Percentiles rank a stretch among this genome's conserved stretches.
phyloP scores from a whole-genome alignment of 2,329 filamentous ascomycete species.

The Botryotinia globosa region DNA sequence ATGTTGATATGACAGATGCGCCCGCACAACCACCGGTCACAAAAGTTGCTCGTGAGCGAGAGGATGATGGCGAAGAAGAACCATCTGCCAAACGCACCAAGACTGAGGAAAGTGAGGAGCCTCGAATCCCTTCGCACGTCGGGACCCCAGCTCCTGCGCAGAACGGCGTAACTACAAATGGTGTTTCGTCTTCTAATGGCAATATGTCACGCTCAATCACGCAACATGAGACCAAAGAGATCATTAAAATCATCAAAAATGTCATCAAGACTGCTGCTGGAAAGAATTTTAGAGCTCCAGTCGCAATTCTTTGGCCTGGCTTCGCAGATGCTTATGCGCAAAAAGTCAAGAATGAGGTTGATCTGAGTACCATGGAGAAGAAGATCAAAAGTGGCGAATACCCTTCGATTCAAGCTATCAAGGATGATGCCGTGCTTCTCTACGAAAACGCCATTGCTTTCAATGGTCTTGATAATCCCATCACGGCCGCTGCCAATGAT shows the following conservation, averaged over 20 bases:
- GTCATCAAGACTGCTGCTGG: slow-evolving; percentile 87
- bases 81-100: slow-evolving; percentile 79
- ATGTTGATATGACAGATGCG: slow-evolving; percentile 39
- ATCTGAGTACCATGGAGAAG: slow-evolving; percentile 77
- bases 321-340: slow-evolving; percentile 72
- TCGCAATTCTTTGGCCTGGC: slow-evolving; percentile 69
- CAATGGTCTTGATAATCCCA: slow-evolving; percentile 75
- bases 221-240: slow-evolving; percentile 56
- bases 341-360: slow-evolving; percentile 74
- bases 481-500: slow-evolving; percentile 57
- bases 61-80: slow-evolving; percentile 65
- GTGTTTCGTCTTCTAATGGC: slow-evolving; percentile 23
- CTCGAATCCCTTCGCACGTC: slow-evolving; percentile 26
- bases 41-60: slow-evolving; percentile 72
- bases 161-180: slow-evolving; percentile 27
- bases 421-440: slow-evolving; percentile 72
- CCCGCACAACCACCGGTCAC: slow-evolving; percentile 36
- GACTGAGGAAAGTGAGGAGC: slow-evolving; percentile 51
- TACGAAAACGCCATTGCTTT: slow-evolving; percentile 76
- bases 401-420: slow-evolving; percentile 66
- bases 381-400: slow-evolving; percentile 71
- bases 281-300: slow-evolving; percentile 70
- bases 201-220: slow-evolving; percentile 46
- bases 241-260: slow-evolving; percentile 65
- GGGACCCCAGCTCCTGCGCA: slow-evolving; percentile 26